Base-by-base conservation (phyloP, 805 yeast species). In the Wickerhamiella kazuoi region DNA sequence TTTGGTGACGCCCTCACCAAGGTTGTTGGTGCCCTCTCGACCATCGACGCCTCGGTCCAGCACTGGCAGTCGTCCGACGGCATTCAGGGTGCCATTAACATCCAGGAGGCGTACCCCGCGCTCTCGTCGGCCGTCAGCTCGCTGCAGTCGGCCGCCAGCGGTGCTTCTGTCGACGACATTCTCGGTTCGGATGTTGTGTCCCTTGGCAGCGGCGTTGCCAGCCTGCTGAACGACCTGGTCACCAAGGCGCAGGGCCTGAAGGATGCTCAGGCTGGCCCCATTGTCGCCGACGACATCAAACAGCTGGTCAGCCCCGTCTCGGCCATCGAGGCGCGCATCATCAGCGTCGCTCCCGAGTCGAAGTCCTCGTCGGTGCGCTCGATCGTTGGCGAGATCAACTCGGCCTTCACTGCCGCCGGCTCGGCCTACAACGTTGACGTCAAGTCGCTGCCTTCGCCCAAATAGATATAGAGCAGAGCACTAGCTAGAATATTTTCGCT, bases 71-170 rank as follows among this genome's bases (percentile, higher is more conserved):
- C 36, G 16, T 38, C 36, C 18, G 39, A 35, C 21, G 46, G 46
- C 21, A 39, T 51, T 16, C 14, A 8, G 15, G 53, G 47, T 24
- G 55, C 55, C 21, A 47, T 50, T n/a, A 38, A 39, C 16, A 50
- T 51, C 43, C 55, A 51, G 43, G 24, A 26, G 17, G 34, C 32
- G 15, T 41, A 38, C 34, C 38, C 38, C 15, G 30, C 39, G 4
- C 41, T 46, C 14, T 37, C 44, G 14, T 3, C 28, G 16, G 42
- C 48, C 9, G 48, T 46, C 13, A 38, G 3, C 17, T 28, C 30
- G 30, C 41, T 43, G 9, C 11, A n/a, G 16, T 13, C 33, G 21
- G 31, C 39, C n/a, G 43, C 18, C 16, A 20, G 20, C 15, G 23
- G 30, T 30, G 19, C 31, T 21, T 33, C 37, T 21, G 20, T n/a